Conservation (phyloP, 257 asterid genomes). For the Pogostemon cablin region DNA sequence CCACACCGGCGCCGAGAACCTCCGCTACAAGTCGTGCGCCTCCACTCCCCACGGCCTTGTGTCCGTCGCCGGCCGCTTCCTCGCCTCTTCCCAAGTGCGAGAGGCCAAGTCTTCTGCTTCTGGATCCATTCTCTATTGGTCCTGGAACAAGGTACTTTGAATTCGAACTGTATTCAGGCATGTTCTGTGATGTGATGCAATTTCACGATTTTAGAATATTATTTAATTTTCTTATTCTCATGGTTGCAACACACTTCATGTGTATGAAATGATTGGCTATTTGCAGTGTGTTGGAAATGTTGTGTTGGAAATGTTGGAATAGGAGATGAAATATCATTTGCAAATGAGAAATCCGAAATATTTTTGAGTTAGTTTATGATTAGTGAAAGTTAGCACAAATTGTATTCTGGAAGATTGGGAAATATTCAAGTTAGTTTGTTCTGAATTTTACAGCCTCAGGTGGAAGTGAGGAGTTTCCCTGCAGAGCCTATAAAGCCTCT, state of each 20-base stretch:
- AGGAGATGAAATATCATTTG: background rate
- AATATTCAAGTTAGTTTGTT: background rate
- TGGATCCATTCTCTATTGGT: constrained; percentile 81
- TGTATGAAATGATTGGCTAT: background rate
- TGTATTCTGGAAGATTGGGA: constrained; percentile 14
- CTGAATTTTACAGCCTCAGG: constrained; percentile 67
- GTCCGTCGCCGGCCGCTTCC: constrained; percentile 68
- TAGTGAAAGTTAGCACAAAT: background rate
- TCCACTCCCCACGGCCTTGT: constrained; percentile 77
- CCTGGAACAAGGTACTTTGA: constrained; percentile 73
- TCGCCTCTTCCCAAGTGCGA: constrained; percentile 82
- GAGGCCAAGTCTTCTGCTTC: constrained; percentile 63
- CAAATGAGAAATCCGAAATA: background rate
- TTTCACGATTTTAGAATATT: background rate
- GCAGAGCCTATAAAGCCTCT: constrained; percentile 71
- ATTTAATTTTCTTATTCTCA: too few relatives aligned
- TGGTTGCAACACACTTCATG: background rate
- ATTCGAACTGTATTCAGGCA: background rate
- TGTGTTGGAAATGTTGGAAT: background rate
- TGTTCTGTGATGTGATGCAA: background rate
- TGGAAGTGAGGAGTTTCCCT: constrained; percentile 83
- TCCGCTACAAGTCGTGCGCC: constrained; percentile 70
- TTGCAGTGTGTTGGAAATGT: background rate
- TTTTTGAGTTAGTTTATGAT: background rate
- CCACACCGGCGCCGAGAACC: constrained; percentile 68